Base-by-base conservation (phyloP, 192 early-diverging fungal genomes). In the Chytriomyces hyalinus region DNA sequence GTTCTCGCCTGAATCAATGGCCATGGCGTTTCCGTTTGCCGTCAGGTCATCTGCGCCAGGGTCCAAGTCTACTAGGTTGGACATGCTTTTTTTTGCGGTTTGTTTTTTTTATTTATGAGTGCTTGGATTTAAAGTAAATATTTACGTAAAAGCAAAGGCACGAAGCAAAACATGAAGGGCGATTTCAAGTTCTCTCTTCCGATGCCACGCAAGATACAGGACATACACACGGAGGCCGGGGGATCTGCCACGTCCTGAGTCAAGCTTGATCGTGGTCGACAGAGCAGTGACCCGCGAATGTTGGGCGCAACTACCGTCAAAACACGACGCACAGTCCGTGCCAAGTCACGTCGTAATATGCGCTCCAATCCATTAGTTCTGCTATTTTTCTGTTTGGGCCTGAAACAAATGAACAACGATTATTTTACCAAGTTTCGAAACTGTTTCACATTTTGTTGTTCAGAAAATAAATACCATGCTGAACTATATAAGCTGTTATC, bases 21-120 rank as follows among this genome's bases (percentile, higher is more conserved):
- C 76, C 79, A 78, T 73, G 9, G 67, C 67, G 20, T 2, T 57
- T 47, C 78, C 80, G 59, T 84, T 80, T 24, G 77, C 79, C 17
- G 70, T 70, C 68, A 86, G 79, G 48, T 83, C 81, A 79, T 86
- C 85, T 6, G 72, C 85, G 6, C 76, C 82, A 51, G 73, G 78
- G 44, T 86, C 82, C 53, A 86, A 79, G 73, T 86, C 85, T 17
- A 86, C 74, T 3, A 83, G 63, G 67, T 82, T 80, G 45, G 43
- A 5, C 65, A 76, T 76, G 15, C 57, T n/a, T 46, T 50, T 20
- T 13, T 43, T 20, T 53, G 9, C 70, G 24, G 17, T 20, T 20
- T 43, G 63, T 69, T 13, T 51, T 51, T 69, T 69, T 69, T 46
- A 26, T 48, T 11, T 24, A n/a, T 17, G 26, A 15, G 11, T 20